Conservation (phyloP, 257 asterid genomes). For the Nicotiana tomentosiformis region DNA sequence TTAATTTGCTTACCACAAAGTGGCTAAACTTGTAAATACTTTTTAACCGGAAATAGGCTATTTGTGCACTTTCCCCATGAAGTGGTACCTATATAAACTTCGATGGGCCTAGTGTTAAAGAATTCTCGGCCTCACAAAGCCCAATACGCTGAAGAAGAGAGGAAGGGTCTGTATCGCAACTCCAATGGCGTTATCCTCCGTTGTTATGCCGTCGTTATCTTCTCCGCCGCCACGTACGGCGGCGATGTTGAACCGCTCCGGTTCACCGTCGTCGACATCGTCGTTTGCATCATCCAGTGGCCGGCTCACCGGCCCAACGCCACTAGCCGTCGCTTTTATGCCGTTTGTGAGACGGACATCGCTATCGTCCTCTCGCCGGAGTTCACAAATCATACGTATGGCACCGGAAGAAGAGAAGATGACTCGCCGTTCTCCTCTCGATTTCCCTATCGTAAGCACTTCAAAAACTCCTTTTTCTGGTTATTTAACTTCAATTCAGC, state of each 20-base stretch:
- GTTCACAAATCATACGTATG: slow-evolving; percentile 60
- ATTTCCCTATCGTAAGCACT: slow-evolving; percentile 63
- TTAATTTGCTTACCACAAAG: too few species aligned
- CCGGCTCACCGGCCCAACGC: slow-evolving; percentile 11
- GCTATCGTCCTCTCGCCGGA: slow-evolving; percentile 28
- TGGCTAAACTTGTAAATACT: too few species aligned
- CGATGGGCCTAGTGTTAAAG: not conserved
- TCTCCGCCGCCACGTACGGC: slow-evolving; percentile 28
- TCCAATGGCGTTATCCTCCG: slow-evolving; percentile 41
- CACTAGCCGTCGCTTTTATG: slow-evolving; percentile 9
- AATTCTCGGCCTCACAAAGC: slow-evolving; percentile 1
- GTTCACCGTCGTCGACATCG: slow-evolving; percentile 9
- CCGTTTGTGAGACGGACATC: slow-evolving; percentile 10
- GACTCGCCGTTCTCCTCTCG: slow-evolving; percentile 94
- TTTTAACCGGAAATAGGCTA: too few species aligned
- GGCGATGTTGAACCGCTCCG: slow-evolving; percentile 2
- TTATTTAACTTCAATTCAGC: not conserved
- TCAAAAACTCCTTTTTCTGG: not conserved
- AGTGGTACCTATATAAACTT: not conserved
- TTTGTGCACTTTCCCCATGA: too few species aligned
- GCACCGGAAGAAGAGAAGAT: slow-evolving; percentile 94
- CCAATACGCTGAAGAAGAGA: not conserved
- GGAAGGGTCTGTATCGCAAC: not conserved
- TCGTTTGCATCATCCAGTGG: slow-evolving; percentile 27
- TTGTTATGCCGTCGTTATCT: slow-evolving; percentile 26